Base-by-base conservation (phyloP, 371 early-diverging fungal species). In the Phascolomyces articulosus region DNA sequence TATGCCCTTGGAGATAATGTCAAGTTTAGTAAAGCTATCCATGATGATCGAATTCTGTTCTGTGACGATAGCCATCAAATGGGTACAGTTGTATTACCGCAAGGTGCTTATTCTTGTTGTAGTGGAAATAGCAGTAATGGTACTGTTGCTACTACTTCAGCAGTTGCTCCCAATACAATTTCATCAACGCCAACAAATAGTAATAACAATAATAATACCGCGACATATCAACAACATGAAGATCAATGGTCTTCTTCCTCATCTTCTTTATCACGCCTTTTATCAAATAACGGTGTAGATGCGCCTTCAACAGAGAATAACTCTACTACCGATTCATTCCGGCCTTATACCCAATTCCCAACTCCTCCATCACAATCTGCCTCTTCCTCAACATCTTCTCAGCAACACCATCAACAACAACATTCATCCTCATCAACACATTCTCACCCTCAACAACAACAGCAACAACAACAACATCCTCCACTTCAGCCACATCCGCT, bases 1-100 rank as follows among this genome's bases (percentile, higher is more conserved):
- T 79, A 82, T 69, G 75, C 82, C 15, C 60, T 82, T 38, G 79
- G 82, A 7, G 78, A 77, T 40, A 38, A 68, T 18, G 71, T 77
- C 60, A 73, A 74, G 40, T 79, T 77, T 48, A 66, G 64, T 55
- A 75, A 74, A 47, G 74, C 77, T 2, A 48, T 68, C 15, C 77
- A 82, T 24, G 69, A 70, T 20, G 72, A 77, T 58, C 41, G 63
- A 11, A 55, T 82, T 31, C 49, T 75, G 3, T 82, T 82, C 28
- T 55, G 66, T 49, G 75, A 78, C 23, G 64, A 23, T 20, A 51
- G 23, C 23, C 51, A 51, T 51, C 51, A 51, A 23, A 10, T 51
- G 51, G 51, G 51, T 24, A 51, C 51, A 4, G 51, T 51, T 9
- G 56, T 60, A 8, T 34, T 56, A 34, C 41, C 63, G 13, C 34